These are phyloP conservation scores for Lodderomyces jiufengensis DNA, from an alignment of 1,139 yeast species.

Conservation along the genomic window DNA sequence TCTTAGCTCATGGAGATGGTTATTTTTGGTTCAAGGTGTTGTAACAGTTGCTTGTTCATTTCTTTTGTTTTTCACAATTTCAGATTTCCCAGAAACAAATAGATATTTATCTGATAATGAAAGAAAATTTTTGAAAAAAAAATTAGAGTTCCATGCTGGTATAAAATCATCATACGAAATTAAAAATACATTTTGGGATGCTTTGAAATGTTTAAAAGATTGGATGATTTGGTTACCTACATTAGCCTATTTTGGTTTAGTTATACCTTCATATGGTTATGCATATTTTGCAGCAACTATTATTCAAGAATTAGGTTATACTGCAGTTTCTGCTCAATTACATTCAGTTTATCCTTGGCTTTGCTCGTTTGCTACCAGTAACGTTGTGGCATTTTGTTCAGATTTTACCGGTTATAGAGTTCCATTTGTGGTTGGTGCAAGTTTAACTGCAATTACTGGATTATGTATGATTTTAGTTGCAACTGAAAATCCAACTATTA, in stretches of 20 bases:
- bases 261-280: slow-evolving; percentile 68
- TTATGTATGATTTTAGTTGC: slow-evolving; percentile 50
- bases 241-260: slow-evolving; percentile 56
- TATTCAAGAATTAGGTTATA: slow-evolving; percentile 53
- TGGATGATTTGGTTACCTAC: slow-evolving; percentile 53
- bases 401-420: slow-evolving; percentile 47
- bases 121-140: slow-evolving; percentile 46
- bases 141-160: slow-evolving; percentile 53
- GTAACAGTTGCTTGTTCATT: slow-evolving; percentile 24
- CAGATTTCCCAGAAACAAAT: slow-evolving; percentile 48
- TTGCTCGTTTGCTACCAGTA: slow-evolving; percentile 53
- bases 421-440: slow-evolving; percentile 43
- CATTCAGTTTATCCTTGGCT: slow-evolving; percentile 76
- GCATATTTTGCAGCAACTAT: slow-evolving; percentile 70
- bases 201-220: slow-evolving; percentile 44
- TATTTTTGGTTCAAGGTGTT: slow-evolving; percentile 70
- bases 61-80: slow-evolving; percentile 56
- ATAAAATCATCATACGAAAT: slow-evolving; percentile 51
- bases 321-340: slow-evolving; percentile 60
- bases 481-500: slow-evolving; percentile 29
- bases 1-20: slow-evolving; percentile 65
- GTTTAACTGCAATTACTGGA: slow-evolving; percentile 49
- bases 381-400: slow-evolving; percentile 45
- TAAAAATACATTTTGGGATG: slow-evolving; percentile 40
- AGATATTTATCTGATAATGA: slow-evolving; percentile 50